Base-by-base conservation (phyloP, 2,329 filamentous ascomycete species). In the Sclerotinia minor region DNA sequence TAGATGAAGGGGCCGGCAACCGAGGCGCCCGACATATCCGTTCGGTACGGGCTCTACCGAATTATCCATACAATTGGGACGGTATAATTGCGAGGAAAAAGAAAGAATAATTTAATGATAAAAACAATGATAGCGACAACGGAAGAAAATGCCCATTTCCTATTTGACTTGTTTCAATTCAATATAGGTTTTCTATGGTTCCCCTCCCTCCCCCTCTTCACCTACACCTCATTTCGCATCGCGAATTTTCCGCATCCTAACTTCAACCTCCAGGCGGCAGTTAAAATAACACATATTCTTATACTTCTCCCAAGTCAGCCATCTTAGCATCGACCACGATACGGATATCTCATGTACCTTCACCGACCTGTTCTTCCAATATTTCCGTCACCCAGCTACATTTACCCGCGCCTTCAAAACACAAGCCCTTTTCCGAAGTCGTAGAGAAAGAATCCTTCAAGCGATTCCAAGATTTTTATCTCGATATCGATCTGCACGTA, bases 21-120 rank as follows among this genome's bases (percentile, higher is more conserved):
- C 63, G 63, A 63, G 49, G 49, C 41, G 45, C 24, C 47, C 65
- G 47, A 67, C 8, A 44, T 67, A 67, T 29, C 65, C 55, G 65
- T 61, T 67, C 65, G 32, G 65, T 52, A 44, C 57, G 24, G 55
- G 64, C 32, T 67, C 54, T 44, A 67, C 65, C 64, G 64, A 60
- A 45, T 32, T 52, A 19, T 26, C 26, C 32, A 53, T 53, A 61
- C 11, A 35, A 60, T 54, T 45, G 55, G 24, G 52, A 60, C 50
- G 1, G 19, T 24, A 45, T 45, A 9, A 49, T 60, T 60, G 19
- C 32, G 45, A 45, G 35, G 9, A 11, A 50, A 64, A 24, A 19
- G 11, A 32, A 41, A 41, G 13, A 41, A 41, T 13, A n/a, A 38
- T 9, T 29, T 7, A 61, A 24, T 17, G 52, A 66, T 47, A 66